Conservation (phyloP, 2,329 filamentous ascomycete genomes). For the Xylariales sp. region DNA sequence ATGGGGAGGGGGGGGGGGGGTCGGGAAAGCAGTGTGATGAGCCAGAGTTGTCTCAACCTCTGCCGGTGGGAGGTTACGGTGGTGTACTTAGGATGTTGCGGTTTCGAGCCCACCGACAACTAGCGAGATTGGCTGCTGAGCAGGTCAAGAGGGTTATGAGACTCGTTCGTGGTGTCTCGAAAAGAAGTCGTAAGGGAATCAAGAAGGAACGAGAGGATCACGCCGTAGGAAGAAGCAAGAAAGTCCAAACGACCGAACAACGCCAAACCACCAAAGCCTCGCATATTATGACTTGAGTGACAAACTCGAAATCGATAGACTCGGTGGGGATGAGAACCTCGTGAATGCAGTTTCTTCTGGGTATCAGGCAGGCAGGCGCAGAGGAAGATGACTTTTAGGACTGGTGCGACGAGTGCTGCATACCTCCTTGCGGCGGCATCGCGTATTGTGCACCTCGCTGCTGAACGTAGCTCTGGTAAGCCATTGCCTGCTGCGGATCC, state of each 20-base stretch:
- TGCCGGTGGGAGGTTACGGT: too few relatives aligned
- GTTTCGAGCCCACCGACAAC: too few relatives aligned
- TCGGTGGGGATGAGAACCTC: constrained; percentile 32
- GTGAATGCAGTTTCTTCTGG: constrained; percentile 52
- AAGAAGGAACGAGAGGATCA: constrained; percentile 16
- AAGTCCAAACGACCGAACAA: constrained; percentile 28
- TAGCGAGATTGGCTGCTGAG: too few relatives aligned
- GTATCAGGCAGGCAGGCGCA: constrained; percentile 43
- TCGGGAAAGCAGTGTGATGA: background rate
- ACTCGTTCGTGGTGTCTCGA: constrained; percentile 6
- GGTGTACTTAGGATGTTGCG: too few relatives aligned
- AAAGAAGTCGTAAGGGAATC: constrained; percentile 3
- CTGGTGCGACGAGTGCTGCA: constrained; percentile 80
- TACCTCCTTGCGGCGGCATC: constrained; percentile 72
- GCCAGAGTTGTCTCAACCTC: too few relatives aligned
- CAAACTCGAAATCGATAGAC: constrained; percentile 23
- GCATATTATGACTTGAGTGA: constrained; percentile 30
- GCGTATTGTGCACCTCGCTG: constrained; percentile 69
- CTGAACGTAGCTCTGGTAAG: constrained; percentile 80
- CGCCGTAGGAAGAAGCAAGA: constrained; percentile 16
- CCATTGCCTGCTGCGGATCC: constrained; percentile 73
- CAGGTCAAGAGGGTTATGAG: too few relatives aligned
- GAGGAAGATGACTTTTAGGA: constrained; percentile 46
- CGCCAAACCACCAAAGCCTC: constrained; percentile 40
- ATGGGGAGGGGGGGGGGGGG: too few relatives aligned